Evolutionary conservation across 805 yeast species (phyloP).

Genomic region (Metschnikowia gelsemii): DNA sequence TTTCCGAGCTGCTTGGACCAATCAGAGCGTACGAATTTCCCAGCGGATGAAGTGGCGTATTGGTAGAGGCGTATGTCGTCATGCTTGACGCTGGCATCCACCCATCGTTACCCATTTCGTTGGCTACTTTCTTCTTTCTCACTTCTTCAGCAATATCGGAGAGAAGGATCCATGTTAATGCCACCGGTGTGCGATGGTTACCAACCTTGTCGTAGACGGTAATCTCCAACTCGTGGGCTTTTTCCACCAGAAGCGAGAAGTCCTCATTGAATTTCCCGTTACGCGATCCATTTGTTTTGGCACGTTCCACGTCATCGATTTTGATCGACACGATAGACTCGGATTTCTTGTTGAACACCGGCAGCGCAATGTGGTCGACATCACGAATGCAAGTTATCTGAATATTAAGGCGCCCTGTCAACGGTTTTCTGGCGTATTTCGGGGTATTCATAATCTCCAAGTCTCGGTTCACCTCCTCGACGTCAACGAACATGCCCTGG

Average conservation of each 20-base stretch:
- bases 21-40: conserved; percentile 6
- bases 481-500: conserved; percentile 79
- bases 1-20: neutral
- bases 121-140: conserved; percentile 77
- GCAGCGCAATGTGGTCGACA: conserved; percentile 88
- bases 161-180: conserved; percentile 84
- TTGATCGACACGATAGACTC: conserved; percentile 77
- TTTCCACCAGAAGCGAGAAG: conserved; percentile 76
- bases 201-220: conserved; percentile 81
- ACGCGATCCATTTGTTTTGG: conserved; percentile 70
- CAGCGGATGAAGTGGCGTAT: conserved; percentile 6
- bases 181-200: conserved; percentile 75
- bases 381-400: conserved; percentile 78
- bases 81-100: conserved; percentile 84
- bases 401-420: conserved; percentile 75
- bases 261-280: conserved; percentile 82
- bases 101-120: conserved; percentile 67
- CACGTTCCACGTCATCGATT: conserved; percentile 84
- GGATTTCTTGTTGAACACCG: conserved; percentile 72
- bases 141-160: conserved; percentile 93
- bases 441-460: conserved; percentile 67
- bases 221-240: conserved; percentile 88
- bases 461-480: conserved; percentile 65
- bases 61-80: conserved; percentile 6
- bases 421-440: conserved; percentile 74